A percentile compares a stretch with the other conserved stretches of the same genome.
These are phyloP conservation scores for Simmondsia chinensis DNA, from an alignment of 148 eudicot genomes.

Conservation along the genomic window DNA sequence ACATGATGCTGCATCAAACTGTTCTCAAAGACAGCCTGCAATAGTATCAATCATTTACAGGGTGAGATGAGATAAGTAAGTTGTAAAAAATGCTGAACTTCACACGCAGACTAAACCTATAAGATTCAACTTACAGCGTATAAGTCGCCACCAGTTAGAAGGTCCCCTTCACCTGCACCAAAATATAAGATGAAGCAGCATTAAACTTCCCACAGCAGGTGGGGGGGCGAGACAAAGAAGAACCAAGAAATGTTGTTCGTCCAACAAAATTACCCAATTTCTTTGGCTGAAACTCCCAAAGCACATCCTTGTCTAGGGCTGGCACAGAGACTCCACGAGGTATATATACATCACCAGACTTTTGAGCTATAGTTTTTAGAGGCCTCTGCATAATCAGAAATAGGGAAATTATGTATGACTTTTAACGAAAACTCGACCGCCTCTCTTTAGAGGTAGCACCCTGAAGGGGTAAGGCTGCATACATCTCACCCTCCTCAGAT, in stretches of 20 bases:
- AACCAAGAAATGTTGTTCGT: not conserved
- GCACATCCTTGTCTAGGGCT: conserved; percentile 82
- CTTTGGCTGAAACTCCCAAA: conserved; percentile 96
- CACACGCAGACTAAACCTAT: not conserved
- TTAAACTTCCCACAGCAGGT: not conserved
- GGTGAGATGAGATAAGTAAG: conserved; percentile 10
- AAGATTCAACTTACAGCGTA: conserved; percentile 75
- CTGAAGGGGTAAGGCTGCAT: no score
- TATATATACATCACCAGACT: conserved; percentile 91
- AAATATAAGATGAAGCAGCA: conserved; percentile 1
- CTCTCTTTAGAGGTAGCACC: no score
- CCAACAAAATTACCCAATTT: conserved; percentile 44
- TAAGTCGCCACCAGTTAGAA: conserved; percentile 91
- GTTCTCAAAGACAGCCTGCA: conserved; percentile 83
- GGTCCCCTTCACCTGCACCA: conserved; percentile 87
- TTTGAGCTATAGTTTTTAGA: conserved; percentile 81
- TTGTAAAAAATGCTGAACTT: not conserved
- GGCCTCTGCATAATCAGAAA: conserved; percentile 97
- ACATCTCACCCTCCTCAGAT: no score
- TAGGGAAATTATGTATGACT: no score
- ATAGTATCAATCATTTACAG: not conserved
- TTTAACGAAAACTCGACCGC: no score
- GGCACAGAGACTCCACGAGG: conserved; percentile 99
- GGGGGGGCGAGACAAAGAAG: conserved; percentile 3
- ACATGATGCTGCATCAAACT: conserved; percentile 79